phyloP scores from a whole-genome alignment of 2,329 filamentous ascomycete species.

The Thelonectria blattea region DNA sequence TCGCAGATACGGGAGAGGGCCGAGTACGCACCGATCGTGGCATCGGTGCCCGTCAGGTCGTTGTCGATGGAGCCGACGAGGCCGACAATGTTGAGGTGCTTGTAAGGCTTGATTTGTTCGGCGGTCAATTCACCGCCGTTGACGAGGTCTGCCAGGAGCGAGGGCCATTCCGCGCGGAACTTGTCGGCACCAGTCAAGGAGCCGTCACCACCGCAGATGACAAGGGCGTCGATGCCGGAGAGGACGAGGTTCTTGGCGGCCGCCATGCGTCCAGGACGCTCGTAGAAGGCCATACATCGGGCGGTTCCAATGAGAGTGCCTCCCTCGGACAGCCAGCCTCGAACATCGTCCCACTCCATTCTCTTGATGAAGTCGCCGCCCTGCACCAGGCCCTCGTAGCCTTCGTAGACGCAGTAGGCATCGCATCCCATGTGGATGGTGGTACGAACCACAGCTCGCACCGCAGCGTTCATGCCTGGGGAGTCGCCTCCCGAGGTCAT shows the following conservation, averaged over 20 bases:
- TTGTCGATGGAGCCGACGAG: slow-evolving; percentile 98
- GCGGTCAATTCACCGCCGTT: slow-evolving; percentile 71
- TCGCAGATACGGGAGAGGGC: slow-evolving; percentile 93
- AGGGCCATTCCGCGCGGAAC: slow-evolving; percentile 92
- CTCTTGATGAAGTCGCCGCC: slow-evolving; percentile 87
- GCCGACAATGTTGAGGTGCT: slow-evolving; percentile 92
- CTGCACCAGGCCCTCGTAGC: slow-evolving; percentile 92
- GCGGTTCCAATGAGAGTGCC: slow-evolving; percentile 97
- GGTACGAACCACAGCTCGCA: slow-evolving; percentile 90
- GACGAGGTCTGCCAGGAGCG: slow-evolving; percentile 85
- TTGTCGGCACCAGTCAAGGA: slow-evolving; percentile 94
- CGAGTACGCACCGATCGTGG: slow-evolving; percentile 96
- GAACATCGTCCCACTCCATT: slow-evolving; percentile 92
- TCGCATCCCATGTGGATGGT: slow-evolving; percentile 84
- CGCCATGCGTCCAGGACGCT: slow-evolving; percentile 79
- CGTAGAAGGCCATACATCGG: slow-evolving; percentile 89
- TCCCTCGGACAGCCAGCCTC: slow-evolving; percentile 91
- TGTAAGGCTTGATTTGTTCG: slow-evolving; percentile 77
- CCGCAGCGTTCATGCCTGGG: slow-evolving; percentile 92
- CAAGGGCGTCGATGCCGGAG: slow-evolving; percentile 90
- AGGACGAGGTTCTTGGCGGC: slow-evolving; percentile 95
- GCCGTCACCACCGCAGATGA: slow-evolving; percentile 97
- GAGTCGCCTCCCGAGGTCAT: slow-evolving; percentile 96
- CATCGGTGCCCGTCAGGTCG: slow-evolving; percentile 95
- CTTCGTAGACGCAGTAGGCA: slow-evolving; percentile 84